Conservation (phyloP, 2,329 filamentous ascomycete species). For the Calycina marina region DNA sequence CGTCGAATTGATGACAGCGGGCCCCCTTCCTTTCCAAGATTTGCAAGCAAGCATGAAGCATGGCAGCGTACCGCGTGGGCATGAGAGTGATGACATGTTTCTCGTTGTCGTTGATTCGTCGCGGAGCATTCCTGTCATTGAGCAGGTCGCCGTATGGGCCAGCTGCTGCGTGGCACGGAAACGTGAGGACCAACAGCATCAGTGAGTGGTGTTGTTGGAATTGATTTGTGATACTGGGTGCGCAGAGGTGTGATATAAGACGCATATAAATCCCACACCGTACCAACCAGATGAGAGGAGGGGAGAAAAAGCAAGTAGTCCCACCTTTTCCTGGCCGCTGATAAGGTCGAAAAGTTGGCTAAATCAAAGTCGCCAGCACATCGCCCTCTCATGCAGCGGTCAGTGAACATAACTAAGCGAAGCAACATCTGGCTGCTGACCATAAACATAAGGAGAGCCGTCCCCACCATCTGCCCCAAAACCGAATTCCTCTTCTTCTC, state of each 20-base stretch:
- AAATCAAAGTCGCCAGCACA: conserved; percentile 17
- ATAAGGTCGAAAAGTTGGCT: conserved; percentile 9
- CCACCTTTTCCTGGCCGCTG: conserved; percentile 7
- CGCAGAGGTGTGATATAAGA: conserved; percentile 1
- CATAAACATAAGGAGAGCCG: conserved; percentile 16
- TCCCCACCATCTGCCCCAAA: conserved; percentile 8
- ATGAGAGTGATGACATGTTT: too few relatives aligned
- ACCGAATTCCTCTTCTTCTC: conserved; percentile 6
- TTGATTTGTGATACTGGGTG: conserved; percentile 1
- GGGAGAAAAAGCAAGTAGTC: conserved; percentile 1
- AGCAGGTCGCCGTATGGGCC: too few relatives aligned
- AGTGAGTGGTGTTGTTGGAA: too few relatives aligned
- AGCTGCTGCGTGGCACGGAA: too few relatives aligned
- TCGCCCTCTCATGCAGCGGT: conserved; percentile 17
- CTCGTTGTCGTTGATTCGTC: too few relatives aligned
- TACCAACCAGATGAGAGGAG: neutral
- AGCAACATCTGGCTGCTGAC: too few relatives aligned
- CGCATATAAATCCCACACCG: neutral
- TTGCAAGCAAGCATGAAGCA: too few relatives aligned
- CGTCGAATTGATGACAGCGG: too few relatives aligned
- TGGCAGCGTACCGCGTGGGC: too few relatives aligned
- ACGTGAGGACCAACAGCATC: too few relatives aligned
- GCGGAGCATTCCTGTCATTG: neutral
- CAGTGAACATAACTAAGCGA: conserved; percentile 4
- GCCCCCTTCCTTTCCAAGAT: too few relatives aligned